Evolutionary conservation across 2,329 filamentous ascomycete species (phyloP).

Genomic region (Neofusicoccum kwambonambiense): DNA sequence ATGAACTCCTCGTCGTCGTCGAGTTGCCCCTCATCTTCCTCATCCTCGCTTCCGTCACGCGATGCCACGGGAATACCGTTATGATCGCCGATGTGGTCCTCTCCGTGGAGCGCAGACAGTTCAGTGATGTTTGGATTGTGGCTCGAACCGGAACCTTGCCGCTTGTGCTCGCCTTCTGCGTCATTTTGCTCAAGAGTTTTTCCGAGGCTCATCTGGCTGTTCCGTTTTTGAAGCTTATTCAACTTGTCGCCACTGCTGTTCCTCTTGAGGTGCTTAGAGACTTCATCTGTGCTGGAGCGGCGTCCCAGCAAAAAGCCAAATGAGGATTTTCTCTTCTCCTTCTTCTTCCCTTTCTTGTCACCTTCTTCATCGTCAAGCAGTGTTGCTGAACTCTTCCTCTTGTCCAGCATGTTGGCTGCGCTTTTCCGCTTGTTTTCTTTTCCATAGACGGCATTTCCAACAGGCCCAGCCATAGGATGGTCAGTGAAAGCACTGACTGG

Average conservation of each 20-base stretch:
- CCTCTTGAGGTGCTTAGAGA: constrained; percentile 42
- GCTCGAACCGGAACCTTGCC: constrained; percentile 2
- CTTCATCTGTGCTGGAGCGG: constrained; percentile 34
- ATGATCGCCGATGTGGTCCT: not conserved
- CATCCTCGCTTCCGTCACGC: constrained; percentile 29
- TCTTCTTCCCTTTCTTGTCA: constrained; percentile 22
- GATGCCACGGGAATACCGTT: constrained; percentile 5
- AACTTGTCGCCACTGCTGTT: constrained; percentile 36
- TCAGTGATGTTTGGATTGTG: constrained; percentile 19
- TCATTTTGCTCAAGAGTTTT: constrained; percentile 1
- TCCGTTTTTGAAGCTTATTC: constrained; percentile 43
- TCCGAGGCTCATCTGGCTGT: constrained; percentile 29
- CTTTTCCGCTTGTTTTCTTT: constrained; percentile 42
- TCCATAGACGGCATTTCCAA: constrained; percentile 75
- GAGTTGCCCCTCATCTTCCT: constrained; percentile 42
- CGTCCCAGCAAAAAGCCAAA: constrained; percentile 38
- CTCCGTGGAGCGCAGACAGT: constrained; percentile 19
- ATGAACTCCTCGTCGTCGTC: constrained; percentile 46
- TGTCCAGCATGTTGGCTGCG: constrained; percentile 3
- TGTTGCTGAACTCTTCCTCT: constrained; percentile 10
- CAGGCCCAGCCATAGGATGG: constrained; percentile 74
- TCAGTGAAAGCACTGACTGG: constrained; percentile 91
- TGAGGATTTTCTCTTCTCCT: constrained; percentile 36
- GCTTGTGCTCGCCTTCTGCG: not conserved
- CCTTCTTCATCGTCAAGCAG: constrained; percentile 13